phyloP scores from a whole-genome alignment of 2,329 filamentous ascomycete genomes.

The Saccharata proteae region DNA sequence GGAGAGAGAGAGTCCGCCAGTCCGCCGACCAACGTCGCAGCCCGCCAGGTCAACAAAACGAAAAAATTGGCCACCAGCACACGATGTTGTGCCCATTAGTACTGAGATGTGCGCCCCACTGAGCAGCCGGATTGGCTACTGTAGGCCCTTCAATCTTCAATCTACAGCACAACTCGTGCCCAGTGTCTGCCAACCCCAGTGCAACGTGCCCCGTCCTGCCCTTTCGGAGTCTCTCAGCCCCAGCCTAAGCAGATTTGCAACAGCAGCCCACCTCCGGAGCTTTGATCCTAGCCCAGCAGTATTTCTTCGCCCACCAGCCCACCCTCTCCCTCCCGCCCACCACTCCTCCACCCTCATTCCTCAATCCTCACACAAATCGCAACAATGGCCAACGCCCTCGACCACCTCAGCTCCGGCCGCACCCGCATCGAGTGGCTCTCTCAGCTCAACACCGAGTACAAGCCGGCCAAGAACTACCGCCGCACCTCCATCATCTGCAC shows the following conservation, averaged over 20 bases:
- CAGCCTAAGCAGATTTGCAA: no score
- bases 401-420: conserved; percentile 67
- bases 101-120: no score
- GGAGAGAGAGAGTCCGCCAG: no score
- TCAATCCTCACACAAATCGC: background rate
- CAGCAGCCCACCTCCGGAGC: no score
- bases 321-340: background rate
- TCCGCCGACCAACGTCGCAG: no score
- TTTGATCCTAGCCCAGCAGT: no score
- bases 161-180: no score
- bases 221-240: background rate
- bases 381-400: conserved; percentile 60
- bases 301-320: background rate
- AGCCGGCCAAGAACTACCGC: conserved; percentile 79
- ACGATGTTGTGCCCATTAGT: no score
- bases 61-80: no score
- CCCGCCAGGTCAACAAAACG: no score
- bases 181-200: background rate
- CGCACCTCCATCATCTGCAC: conserved; percentile 98
- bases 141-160: no score
- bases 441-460: conserved; percentile 79
- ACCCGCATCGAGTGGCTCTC: conserved; percentile 59
- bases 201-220: background rate
- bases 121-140: no score
- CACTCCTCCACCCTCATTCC: conserved; percentile 5